Evolutionary conservation across 169 alveolate species (phyloP), one percentile per base, ranked within the genome.

Genomic region (Plasmodium cynomolgi): DNA sequence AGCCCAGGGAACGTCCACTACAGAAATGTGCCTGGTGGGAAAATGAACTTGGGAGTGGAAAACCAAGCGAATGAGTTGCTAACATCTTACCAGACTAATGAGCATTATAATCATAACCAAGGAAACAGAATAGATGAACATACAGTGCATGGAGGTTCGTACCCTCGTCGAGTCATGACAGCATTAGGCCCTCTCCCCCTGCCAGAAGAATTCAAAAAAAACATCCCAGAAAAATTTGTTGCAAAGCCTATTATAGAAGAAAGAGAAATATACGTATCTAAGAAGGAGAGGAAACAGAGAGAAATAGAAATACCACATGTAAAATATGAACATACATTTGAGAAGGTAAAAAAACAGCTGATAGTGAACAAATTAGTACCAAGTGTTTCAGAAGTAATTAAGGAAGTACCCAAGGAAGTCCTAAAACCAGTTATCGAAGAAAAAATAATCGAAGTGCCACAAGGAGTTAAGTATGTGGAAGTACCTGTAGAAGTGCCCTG

Each of bases 401-500:
- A 96, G 81, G 98, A 97, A 91, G 96, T 97, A 34, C 97, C 97
- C 11, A 88, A 95, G 44, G 97, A 96, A 71, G 96, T 96, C 13
- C 95, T 96, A 88, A 97, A 96, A 83, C 97, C 98, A 37, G 97
- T 96, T 6, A 95, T 97, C n/a, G 98, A 97, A 79, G 98, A 97
- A 91, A 97, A 97, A 84, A 97, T 97, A 8, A 97, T 97, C 73
- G 98, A 97, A 58, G 97, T 97, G 44, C 98, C 98, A 13, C 98
- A 97, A 95, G 98, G 98, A 20, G 97, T 97, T 15, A 97, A 97
- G 85, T 97, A 96, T 92, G 97, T 97, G 20, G 98, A 97, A 85
- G 98, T 97, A 31, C 98, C 98, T 3, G 97, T 97, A 41, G 98
- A 97, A 82, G 98, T 97, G 13, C 98, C 98, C 26, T 96, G 97